These are phyloP conservation scores for Linnemannia schmuckeri DNA, from an alignment of 192 early-diverging fungal genomes.

Conservation along the genomic window DNA sequence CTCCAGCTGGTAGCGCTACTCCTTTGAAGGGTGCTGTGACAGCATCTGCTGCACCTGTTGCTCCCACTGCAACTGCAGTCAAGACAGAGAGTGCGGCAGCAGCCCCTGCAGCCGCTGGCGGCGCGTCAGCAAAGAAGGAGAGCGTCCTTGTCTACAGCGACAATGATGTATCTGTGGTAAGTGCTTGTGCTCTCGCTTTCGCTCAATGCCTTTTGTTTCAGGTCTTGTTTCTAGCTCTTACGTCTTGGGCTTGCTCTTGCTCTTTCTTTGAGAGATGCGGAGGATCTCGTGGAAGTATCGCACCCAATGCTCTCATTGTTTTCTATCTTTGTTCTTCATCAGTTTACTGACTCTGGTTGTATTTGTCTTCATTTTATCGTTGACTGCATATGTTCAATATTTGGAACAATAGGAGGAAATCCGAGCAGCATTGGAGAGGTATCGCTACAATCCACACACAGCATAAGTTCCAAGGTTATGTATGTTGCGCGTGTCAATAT, in stretches of 20 bases:
- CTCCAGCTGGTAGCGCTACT: not conserved
- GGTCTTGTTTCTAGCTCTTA: not conserved
- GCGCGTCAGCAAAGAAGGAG: slow-evolving; percentile 39
- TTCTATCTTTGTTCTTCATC: slow-evolving; percentile 2
- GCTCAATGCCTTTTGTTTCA: not conserved
- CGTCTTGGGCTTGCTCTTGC: not conserved
- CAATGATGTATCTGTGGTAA: slow-evolving; percentile 67
- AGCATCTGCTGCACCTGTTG: slow-evolving; percentile 25
- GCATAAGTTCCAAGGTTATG: slow-evolving; percentile 31
- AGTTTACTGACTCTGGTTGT: not conserved
- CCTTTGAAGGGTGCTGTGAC: slow-evolving; percentile 7
- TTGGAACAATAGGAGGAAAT: slow-evolving; percentile 59
- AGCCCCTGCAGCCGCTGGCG: slow-evolving; percentile 13
- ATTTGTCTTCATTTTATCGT: not conserved
- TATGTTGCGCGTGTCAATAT: not conserved
- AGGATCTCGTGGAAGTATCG: not conserved
- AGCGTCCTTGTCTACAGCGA: slow-evolving; percentile 61
- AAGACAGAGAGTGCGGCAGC: not conserved
- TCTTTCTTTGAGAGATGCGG: not conserved
- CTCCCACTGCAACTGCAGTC: not conserved
- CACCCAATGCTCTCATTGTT: not conserved
- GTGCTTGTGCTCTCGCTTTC: slow-evolving; percentile 2
- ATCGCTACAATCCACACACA: slow-evolving; percentile 51
- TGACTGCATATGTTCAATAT: not conserved
- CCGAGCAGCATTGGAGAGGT: slow-evolving; percentile 60